Conservation (phyloP, 257 asterid genomes). For the Cinchona pubescens region DNA sequence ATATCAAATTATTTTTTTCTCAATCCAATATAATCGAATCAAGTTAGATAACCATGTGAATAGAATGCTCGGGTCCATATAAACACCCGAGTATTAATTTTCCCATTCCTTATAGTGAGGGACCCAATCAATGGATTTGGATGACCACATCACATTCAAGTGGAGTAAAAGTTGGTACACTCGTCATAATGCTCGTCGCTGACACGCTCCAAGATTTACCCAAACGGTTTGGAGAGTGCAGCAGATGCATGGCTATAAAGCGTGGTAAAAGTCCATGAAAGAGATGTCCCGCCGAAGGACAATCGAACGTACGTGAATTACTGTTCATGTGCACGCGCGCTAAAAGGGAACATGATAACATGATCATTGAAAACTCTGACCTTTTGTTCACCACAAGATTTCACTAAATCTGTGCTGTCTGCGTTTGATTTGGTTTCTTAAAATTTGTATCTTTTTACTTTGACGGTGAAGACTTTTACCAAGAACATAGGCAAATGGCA, state of each 20-base stretch:
- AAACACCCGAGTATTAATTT: too few species aligned
- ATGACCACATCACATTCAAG: conserved; percentile 19
- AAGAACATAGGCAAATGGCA: too few species aligned
- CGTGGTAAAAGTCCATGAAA: not conserved
- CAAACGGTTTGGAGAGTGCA: not conserved
- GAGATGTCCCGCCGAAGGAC: conserved; percentile 4
- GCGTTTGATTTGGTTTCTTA: not conserved
- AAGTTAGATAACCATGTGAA: too few species aligned
- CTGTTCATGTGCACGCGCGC: conserved; percentile 43
- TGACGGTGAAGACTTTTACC: conserved; percentile 9
- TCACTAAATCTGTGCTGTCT: not conserved
- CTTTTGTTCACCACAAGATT: conserved; percentile 20
- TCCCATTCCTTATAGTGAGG: conserved; percentile 2
- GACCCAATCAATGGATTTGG: conserved; percentile 13
- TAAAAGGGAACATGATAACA: conserved; percentile 24
- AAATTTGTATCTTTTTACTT: conserved; percentile 4
- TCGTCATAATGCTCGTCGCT: not conserved
- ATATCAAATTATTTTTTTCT: too few species aligned
- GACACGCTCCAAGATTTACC: conserved; percentile 2
- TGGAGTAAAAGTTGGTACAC: not conserved
- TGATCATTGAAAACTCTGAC: conserved; percentile 32
- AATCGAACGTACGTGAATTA: conserved; percentile 21
- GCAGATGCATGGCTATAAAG: not conserved
- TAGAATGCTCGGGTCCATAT: too few species aligned
- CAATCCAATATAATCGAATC: too few species aligned